These are phyloP conservation scores for Coemansia umbellata DNA, from an alignment of 192 early-diverging fungal genomes.

Conservation along the genomic window DNA sequence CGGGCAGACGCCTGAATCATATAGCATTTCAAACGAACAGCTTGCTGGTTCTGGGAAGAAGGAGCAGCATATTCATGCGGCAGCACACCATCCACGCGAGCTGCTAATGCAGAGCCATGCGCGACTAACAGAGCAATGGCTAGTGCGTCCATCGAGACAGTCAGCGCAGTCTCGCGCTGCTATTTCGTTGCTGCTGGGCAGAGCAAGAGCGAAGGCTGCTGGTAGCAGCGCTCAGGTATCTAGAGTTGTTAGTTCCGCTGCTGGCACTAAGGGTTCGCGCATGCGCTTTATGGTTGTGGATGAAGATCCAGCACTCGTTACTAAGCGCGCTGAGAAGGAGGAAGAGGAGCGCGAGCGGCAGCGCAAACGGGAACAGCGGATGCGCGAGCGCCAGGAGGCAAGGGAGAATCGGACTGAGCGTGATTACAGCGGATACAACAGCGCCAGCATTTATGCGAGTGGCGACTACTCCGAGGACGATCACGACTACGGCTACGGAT, in stretches of 20 bases:
- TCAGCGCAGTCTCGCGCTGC: conserved; percentile 26
- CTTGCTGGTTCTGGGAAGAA: conserved; percentile 15
- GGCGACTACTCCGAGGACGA: conserved; percentile 39
- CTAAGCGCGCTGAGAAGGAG: conserved; percentile 36
- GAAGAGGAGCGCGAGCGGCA: conserved; percentile 39
- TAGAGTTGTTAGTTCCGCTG: neutral
- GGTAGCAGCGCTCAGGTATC: neutral
- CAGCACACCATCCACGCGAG: conserved; percentile 24
- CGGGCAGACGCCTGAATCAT: conserved; percentile 20
- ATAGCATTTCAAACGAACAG: conserved; percentile 25
- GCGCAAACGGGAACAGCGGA: conserved; percentile 38
- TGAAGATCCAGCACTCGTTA: conserved; percentile 35
- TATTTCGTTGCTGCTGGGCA: conserved; percentile 9
- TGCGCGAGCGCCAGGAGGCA: conserved; percentile 35
- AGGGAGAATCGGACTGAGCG: conserved; percentile 17
- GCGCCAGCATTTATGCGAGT: neutral
- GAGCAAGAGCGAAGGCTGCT: conserved; percentile 1
- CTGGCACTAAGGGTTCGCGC: conserved; percentile 11
- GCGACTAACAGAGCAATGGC: conserved; percentile 40
- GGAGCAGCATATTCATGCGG: conserved; percentile 28
- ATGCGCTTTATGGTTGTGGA: conserved; percentile 42
- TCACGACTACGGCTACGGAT: conserved; percentile 7
- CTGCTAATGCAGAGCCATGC: conserved; percentile 41
- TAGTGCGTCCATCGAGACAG: conserved; percentile 20
- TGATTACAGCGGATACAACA: conserved; percentile 1